Evolutionary conservation across 768 basidiomycete species (phyloP).

Genomic region (Collybiopsis luxurians): DNA sequence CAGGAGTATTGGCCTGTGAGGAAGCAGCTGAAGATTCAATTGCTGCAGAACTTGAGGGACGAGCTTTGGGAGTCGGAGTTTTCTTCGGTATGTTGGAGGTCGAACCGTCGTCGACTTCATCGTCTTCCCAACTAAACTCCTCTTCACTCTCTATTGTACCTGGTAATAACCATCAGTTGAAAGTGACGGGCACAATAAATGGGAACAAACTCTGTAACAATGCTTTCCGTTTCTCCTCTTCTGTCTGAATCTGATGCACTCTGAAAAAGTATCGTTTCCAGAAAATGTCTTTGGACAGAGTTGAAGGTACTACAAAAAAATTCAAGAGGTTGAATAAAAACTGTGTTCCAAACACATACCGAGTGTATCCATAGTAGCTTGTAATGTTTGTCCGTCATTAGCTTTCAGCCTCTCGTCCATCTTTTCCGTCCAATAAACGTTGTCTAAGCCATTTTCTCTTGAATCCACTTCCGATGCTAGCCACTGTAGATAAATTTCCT

Average conservation of each 20-base stretch:
- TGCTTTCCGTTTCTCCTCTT: constrained; percentile 76
- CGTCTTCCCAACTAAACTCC: constrained; percentile 51
- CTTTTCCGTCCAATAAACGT: constrained; percentile 53
- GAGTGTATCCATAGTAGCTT: constrained; percentile 49
- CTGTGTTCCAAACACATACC: constrained; percentile 40
- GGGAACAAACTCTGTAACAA: constrained; percentile 59
- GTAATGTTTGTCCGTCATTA: constrained; percentile 50
- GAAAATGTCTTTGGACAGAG: constrained; percentile 62
- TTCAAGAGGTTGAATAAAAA: neutral
- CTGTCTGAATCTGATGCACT: constrained; percentile 72
- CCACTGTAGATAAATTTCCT: constrained; percentile 60
- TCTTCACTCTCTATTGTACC: constrained; percentile 74
- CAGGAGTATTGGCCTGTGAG: constrained; percentile 32
- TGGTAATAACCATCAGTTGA: constrained; percentile 20
- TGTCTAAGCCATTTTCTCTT: constrained; percentile 50
- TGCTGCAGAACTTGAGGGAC: neutral
- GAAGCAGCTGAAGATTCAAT: constrained; percentile 34
- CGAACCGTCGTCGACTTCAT: constrained; percentile 4
- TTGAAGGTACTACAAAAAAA: constrained; percentile 56
- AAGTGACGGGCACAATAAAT: neutral
- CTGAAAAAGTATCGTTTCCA: constrained; percentile 94
- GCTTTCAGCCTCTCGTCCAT: constrained; percentile 45
- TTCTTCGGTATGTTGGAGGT: neutral
- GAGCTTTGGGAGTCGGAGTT: neutral
- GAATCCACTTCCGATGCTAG: constrained; percentile 45